phyloP scores from a whole-genome alignment of 2,329 filamentous ascomycete species.

The Tolypocladium endophyticum region DNA sequence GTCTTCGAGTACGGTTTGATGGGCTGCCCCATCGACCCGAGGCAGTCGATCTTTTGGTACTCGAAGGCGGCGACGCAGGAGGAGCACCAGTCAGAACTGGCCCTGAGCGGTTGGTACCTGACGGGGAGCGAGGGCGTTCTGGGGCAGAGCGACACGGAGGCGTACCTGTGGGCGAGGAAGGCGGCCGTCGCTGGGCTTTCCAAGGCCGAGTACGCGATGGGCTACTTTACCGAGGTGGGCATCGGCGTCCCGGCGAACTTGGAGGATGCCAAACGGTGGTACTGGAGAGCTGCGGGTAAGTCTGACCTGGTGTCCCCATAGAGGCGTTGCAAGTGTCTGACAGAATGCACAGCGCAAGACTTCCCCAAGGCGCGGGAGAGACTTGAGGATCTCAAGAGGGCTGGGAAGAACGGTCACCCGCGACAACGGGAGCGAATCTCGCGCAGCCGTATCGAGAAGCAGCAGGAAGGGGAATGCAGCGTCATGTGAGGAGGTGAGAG shows the following conservation, averaged over 20 bases:
- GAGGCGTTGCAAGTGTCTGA: neutral
- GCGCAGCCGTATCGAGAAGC: slow-evolving; percentile 68
- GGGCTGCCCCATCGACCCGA: slow-evolving; percentile 71
- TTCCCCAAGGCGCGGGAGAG: slow-evolving; percentile 89
- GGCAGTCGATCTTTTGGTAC: slow-evolving; percentile 88
- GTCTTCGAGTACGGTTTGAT: slow-evolving; percentile 84
- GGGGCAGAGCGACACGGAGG: slow-evolving; percentile 87
- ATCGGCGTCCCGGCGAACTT: slow-evolving; percentile 79
- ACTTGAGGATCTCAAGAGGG: slow-evolving; percentile 81
- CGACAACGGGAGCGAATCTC: slow-evolving; percentile 72
- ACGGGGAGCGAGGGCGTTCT: slow-evolving; percentile 83
- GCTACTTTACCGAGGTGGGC: slow-evolving; percentile 91
- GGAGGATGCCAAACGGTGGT: slow-evolving; percentile 97
- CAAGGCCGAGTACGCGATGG: slow-evolving; percentile 96
- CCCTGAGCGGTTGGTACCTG: slow-evolving; percentile 85
- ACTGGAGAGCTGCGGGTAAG: slow-evolving; percentile 93
- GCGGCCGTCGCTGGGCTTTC: slow-evolving; percentile 77
- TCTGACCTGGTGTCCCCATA: slow-evolving; percentile 12
- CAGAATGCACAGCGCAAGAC: slow-evolving; percentile 60
- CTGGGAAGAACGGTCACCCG: slow-evolving; percentile 54
- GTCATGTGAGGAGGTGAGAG: slow-evolving; percentile 56
- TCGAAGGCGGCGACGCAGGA: slow-evolving; percentile 82
- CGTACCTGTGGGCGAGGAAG: slow-evolving; percentile 93
- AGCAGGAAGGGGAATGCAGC: slow-evolving; percentile 80
- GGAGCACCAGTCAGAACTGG: slow-evolving; percentile 85